Evolutionary conservation across 106 monocot species (phyloP), one percentile per base, ranked within the genome.

Genomic region (Dioscorea zingiberensis): DNA sequence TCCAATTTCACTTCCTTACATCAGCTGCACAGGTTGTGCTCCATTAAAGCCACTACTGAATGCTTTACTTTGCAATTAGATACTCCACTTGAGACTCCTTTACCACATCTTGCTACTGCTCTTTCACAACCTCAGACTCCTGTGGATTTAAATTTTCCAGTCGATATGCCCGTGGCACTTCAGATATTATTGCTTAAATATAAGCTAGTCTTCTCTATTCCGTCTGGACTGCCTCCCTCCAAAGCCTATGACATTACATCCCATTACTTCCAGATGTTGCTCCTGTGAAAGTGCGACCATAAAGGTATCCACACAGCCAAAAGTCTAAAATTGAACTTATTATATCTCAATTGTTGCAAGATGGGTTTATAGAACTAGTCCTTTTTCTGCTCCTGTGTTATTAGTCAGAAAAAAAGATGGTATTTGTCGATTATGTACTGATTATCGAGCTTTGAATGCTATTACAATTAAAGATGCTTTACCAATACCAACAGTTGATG

Each of bases 371-470:
- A 58, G 19, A 5, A 12, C 4, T 17, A 23, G 24, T 13, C 19
- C 58, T 12, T 58, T 58, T 22, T 17, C 58, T 58, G 1, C 58
- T 23, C 58, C 58, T 23, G 58, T 58, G 21, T 58, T 58, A 58
- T 22, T 58, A 11, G 58, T 58, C 21, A 58, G 25, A 58, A 58
- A n/a, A 25, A 58, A 58, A 22, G 58, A 58, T 22, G 15, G 19
- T 11, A 23, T 25, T 58, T 58, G 58, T 21, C 21, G 58, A 22
- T 58, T 58, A 19, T 58, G 58, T 22, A 25, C 25, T 19, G 58
- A 58, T 58, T 58, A 58, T 25, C 15, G 58, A 58, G 21, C 15
- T 12, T 58, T 58, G 58, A 58, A 58, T 25, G 58, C 21, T 13
- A 17, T 58, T 17, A 58, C 58, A 11, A 25, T 58, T 12, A 58